phyloP scores from a whole-genome alignment of 108 stramenopile species.

The Conticribra guillardii region DNA sequence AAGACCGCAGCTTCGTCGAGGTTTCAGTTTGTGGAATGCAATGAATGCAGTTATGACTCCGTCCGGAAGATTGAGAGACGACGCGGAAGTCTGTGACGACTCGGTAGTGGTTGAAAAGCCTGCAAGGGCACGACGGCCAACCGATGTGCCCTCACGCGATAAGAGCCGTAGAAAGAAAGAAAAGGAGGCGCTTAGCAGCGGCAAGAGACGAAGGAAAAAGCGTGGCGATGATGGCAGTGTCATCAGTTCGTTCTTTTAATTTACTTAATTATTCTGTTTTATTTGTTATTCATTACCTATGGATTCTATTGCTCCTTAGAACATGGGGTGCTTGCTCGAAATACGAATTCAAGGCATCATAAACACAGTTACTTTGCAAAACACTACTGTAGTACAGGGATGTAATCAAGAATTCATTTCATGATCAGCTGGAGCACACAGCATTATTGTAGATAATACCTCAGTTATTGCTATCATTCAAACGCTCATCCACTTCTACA shows the following conservation, averaged over 20 bases:
- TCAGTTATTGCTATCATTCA: not conserved
- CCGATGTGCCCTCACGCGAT: too few species aligned
- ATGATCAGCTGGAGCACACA: not conserved
- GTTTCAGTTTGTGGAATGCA: slow-evolving; percentile 43
- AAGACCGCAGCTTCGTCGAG: not conserved
- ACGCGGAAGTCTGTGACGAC: not conserved
- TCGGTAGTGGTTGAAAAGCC: not conserved
- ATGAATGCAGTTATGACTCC: slow-evolving; percentile 44
- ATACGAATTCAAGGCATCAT: too few species aligned
- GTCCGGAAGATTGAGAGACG: not conserved
- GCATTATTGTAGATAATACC: too few species aligned
- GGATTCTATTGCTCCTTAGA: too few species aligned
- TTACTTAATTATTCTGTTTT: not conserved
- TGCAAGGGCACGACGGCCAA: not conserved
- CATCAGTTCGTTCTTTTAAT: slow-evolving; percentile 25
- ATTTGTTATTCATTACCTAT: not conserved
- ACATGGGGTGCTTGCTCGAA: too few species aligned
- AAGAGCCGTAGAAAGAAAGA: slow-evolving; percentile 1
- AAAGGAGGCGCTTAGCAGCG: slow-evolving; percentile 3
- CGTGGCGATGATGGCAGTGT: slow-evolving; percentile 9
- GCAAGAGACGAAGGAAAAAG: slow-evolving; percentile 11
- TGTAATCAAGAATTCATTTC: too few species aligned
- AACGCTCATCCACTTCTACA: slow-evolving; percentile 14
- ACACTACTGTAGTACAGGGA: too few species aligned
- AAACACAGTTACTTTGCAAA: too few species aligned